A percentile compares a stretch with the other conserved stretches of the same genome.
Evolutionary conservation across 305 asterid genomes (phyloP).

Genomic region (Euphrasia arctica): DNA sequence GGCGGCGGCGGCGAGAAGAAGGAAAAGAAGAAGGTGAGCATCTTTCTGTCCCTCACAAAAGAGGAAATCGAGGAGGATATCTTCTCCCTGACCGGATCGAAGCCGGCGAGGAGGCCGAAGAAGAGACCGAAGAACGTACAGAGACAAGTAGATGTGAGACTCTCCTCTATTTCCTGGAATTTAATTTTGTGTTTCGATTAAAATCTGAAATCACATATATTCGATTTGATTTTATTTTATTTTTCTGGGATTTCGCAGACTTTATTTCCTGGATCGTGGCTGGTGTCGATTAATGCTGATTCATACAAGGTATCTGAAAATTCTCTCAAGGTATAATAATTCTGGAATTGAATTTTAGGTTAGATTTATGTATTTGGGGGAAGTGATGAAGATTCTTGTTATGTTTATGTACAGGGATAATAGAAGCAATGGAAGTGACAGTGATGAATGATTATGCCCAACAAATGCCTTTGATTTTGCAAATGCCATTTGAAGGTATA

Average conservation of each 20-base stretch:
- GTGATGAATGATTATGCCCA: constrained; percentile 32
- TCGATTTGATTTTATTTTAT: background rate
- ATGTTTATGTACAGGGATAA: constrained; percentile 45
- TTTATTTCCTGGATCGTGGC: constrained; percentile 70
- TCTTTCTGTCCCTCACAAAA: constrained; percentile 43
- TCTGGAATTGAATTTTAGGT: constrained; percentile 11
- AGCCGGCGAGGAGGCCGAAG: constrained; percentile 74
- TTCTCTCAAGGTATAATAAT: constrained; percentile 47
- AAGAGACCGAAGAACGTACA: constrained; percentile 62
- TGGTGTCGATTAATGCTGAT: constrained; percentile 55
- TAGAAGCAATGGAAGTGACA: constrained; percentile 31
- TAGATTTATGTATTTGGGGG: constrained; percentile 14
- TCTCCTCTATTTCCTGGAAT: background rate
- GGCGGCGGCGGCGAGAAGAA: constrained; percentile 37
- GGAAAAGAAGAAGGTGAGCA: constrained; percentile 46
- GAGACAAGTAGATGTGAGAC: constrained; percentile 61
- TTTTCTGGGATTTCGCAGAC: constrained; percentile 11
- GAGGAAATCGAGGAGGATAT: constrained; percentile 85
- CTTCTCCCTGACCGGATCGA: constrained; percentile 58
- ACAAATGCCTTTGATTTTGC: constrained; percentile 32
- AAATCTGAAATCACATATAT: constrained; percentile 4
- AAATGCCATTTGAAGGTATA: constrained; percentile 37
- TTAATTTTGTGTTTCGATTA: constrained; percentile 4
- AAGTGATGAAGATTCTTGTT: constrained; percentile 14
- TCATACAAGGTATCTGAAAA: constrained; percentile 65